phyloP scores from a whole-genome alignment of 495 filamentous ascomycete species.

The Choiromyces venosus region DNA sequence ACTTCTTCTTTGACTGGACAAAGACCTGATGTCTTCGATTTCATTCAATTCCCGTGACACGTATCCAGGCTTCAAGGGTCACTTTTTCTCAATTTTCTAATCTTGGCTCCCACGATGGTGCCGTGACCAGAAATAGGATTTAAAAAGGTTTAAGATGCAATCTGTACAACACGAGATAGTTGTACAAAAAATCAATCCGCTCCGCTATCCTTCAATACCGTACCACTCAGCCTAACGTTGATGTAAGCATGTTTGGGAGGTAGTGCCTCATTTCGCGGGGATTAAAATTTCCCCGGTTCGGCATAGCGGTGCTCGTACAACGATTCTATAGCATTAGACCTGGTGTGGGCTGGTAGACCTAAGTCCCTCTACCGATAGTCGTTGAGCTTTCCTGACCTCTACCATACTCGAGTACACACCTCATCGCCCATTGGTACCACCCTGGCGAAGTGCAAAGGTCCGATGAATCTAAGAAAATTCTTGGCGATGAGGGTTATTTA shows the following conservation, averaged over 20 bases:
- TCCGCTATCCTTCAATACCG: not conserved
- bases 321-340: not conserved
- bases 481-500: not conserved
- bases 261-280: not conserved
- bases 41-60: not conserved
- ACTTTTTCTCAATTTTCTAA: not conserved
- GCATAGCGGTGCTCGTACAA: not conserved
- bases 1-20: not conserved
- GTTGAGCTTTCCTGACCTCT: not conserved
- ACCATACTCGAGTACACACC: too few relatives aligned
- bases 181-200: not conserved
- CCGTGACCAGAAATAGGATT: not conserved
- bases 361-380: not conserved
- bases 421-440: not conserved
- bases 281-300: not conserved
- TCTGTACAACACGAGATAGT: not conserved
- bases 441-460: not conserved
- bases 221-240: not conserved
- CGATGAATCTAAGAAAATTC: not conserved
- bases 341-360: not conserved
- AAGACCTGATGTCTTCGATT: not conserved
- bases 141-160: not conserved
- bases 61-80: not conserved
- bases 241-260: not conserved
- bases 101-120: not conserved